phyloP scores from a whole-genome alignment of 2,329 filamentous ascomycete species.

The Alternaria brassicae region DNA sequence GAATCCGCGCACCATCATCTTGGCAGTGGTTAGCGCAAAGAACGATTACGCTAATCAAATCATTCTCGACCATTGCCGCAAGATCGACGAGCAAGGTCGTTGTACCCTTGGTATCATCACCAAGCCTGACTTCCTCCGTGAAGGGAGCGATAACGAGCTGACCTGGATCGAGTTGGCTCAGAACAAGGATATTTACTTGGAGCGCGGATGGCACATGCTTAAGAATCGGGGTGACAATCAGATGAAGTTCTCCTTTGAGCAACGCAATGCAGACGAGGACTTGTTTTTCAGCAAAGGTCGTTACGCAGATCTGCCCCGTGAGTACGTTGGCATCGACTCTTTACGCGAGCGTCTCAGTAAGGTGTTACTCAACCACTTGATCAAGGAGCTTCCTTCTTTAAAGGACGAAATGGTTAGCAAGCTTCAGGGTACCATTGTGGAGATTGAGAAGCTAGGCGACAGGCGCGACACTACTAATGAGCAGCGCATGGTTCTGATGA shows the following conservation, averaged over 20 bases:
- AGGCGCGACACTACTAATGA: slow-evolving; percentile 56
- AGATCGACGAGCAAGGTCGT: slow-evolving; percentile 55
- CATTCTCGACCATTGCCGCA: slow-evolving; percentile 59
- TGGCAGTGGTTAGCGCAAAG: slow-evolving; percentile 49
- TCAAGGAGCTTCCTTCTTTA: slow-evolving; percentile 46
- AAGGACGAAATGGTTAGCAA: slow-evolving; percentile 42
- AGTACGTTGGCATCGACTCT: slow-evolving; percentile 56
- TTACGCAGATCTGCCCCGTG: slow-evolving; percentile 36
- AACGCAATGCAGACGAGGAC: slow-evolving; percentile 52
- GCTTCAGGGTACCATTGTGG: slow-evolving; percentile 28
- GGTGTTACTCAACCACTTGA: slow-evolving; percentile 53
- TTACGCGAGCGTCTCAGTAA: slow-evolving; percentile 60
- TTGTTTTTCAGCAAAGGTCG: slow-evolving; percentile 46
- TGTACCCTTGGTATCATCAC: slow-evolving; percentile 66
- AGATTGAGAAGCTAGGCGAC: slow-evolving; percentile 59
- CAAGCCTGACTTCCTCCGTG: slow-evolving; percentile 59
- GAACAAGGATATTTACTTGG: slow-evolving; percentile 51
- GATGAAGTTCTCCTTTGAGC: slow-evolving; percentile 43
- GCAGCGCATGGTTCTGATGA: slow-evolving; percentile 58
- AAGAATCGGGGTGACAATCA: slow-evolving; percentile 56
- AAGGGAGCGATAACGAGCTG: slow-evolving; percentile 54
- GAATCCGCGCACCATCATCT: slow-evolving; percentile 39
- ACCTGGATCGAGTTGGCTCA: slow-evolving; percentile 51
- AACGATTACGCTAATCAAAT: slow-evolving; percentile 64
- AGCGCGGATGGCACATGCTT: slow-evolving; percentile 63